phyloP scores from a whole-genome alignment of 352 stramenopile species.

The Phytophthora litchii region DNA sequence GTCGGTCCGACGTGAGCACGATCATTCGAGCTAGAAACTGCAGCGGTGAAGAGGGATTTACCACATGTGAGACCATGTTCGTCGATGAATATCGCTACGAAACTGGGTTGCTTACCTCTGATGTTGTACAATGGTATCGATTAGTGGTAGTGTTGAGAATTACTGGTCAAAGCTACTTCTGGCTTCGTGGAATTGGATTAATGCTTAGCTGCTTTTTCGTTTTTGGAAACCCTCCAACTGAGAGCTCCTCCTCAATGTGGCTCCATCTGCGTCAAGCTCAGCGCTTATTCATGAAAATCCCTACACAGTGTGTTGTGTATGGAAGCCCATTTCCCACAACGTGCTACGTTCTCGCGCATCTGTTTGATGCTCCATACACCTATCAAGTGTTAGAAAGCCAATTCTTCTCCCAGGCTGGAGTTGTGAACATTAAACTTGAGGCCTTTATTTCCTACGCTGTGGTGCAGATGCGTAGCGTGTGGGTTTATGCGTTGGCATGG shows the following conservation, averaged over 20 bases:
- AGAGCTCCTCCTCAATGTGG: slow-evolving; percentile 4
- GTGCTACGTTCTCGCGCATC: slow-evolving; percentile 50
- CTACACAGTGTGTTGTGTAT: slow-evolving; percentile 58
- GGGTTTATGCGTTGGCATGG: slow-evolving; percentile 41
- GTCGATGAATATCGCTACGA: slow-evolving; percentile 57
- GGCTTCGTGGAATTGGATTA: slow-evolving; percentile 35
- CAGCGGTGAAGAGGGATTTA: slow-evolving; percentile 2
- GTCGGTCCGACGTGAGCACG: slow-evolving; percentile 6
- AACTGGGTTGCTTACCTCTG: slow-evolving; percentile 24
- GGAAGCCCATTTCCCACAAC: slow-evolving; percentile 45
- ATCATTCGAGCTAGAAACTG: slow-evolving; percentile 33
- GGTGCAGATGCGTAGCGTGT: slow-evolving; percentile 56
- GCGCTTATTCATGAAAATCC: slow-evolving; percentile 42
- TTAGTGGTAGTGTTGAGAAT: slow-evolving; percentile 30
- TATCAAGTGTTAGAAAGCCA: slow-evolving; percentile 39
- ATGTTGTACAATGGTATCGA: slow-evolving; percentile 39
- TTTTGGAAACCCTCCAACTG: slow-evolving; percentile 2
- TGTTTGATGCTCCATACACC: slow-evolving; percentile 45
- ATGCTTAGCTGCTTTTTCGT: slow-evolving; percentile 36
- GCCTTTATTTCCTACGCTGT: slow-evolving; percentile 37
- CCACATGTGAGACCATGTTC: slow-evolving; percentile 38
- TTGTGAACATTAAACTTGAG: slow-evolving; percentile 25
- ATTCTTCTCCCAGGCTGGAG: slow-evolving; percentile 36
- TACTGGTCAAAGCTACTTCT: slow-evolving; percentile 48
- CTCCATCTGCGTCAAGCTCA: slow-evolving; percentile 9